Base-by-base conservation (phyloP, 2,329 filamentous ascomycete genomes). In the Alternaria conjuncta region DNA sequence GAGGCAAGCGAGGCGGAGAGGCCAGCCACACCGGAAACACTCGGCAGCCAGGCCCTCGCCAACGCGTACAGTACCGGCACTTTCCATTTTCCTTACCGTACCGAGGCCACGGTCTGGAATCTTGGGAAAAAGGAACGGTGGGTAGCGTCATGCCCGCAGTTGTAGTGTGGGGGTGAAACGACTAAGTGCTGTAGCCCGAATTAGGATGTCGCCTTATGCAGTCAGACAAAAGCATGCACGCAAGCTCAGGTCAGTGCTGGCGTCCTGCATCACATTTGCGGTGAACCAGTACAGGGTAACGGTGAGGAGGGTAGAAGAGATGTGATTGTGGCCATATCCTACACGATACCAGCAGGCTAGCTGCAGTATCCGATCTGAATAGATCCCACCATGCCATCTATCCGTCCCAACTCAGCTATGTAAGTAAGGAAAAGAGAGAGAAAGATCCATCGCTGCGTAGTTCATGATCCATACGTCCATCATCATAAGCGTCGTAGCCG, bases 401-500 rank as follows among this genome's bases (percentile, higher is more conserved):
- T 21, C 25, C 25, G n/a, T 46, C 41, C 25, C 54, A 41, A 6
- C 18, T 23, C 25, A 46, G 18, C 54, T 56, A 56, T 56, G 13
- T 56, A 59, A 4, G 18, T 41, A 46, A 57, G 18, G 25, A 63
- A 60, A 13, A 54, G 44, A 56, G 59, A 57, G n/a, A 43, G 43
- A 60, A 56, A 18, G 57, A 49, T n/a, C n/a, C 53, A 51, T 61
- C 65, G 65, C 65, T 67, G 59, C 67, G 65, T 69, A 55, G 60
- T 57, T 58, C 60, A 54, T 62, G 26, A 46, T 44, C 60, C 60
- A 55, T 60, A 47, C 46, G 44, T 20, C 44, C 54, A 43, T 68
- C 65, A 56, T 65, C 59, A 55, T 61, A 57, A 62, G 55, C 67
- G 44, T 69, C 65, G 58, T 68, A 65, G 60, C 59, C 55, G 54